Conservation (phyloP, 2,329 filamentous ascomycete genomes). For the Fusarium sp. region DNA sequence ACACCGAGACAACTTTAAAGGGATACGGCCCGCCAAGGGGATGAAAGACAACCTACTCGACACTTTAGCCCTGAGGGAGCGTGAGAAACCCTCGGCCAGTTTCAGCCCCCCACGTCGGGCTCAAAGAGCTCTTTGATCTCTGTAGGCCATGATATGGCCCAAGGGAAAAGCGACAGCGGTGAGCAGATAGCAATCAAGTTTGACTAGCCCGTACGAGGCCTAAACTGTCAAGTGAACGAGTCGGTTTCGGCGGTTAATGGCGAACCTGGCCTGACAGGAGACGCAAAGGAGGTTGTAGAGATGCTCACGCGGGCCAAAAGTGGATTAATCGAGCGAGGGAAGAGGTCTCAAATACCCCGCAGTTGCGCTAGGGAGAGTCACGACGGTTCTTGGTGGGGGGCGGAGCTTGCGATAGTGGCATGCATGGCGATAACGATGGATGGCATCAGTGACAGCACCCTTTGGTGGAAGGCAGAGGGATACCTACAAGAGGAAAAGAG, state of each 20-base stretch:
- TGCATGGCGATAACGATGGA: constrained; percentile 35
- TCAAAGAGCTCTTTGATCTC: background rate
- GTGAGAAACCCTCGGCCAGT: background rate
- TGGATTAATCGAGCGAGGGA: constrained; percentile 18
- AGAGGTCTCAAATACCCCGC: constrained; percentile 38
- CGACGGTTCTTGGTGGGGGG: constrained; percentile 38
- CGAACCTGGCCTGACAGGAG: constrained; percentile 21
- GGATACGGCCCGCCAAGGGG: background rate
- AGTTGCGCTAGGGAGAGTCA: constrained; percentile 40
- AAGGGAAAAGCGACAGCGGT: constrained; percentile 17
- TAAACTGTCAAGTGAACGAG: background rate
- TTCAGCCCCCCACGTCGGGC: background rate
- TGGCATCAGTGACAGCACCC: background rate
- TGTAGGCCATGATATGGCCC: background rate
- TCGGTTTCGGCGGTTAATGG: constrained; percentile 25
- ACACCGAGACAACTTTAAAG: background rate
- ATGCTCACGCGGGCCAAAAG: constrained; percentile 37
- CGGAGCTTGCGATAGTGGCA: constrained; percentile 37
- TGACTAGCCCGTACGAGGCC: background rate
- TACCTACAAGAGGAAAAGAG: background rate
- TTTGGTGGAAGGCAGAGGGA: background rate
- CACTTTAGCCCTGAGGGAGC: background rate
- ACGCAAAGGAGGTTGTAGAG: constrained; percentile 29
- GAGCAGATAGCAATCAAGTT: constrained; percentile 9
- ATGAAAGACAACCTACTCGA: background rate